Conservation (phyloP, 768 basidiomycete genomes). For the Xanthoconium purpureum region DNA sequence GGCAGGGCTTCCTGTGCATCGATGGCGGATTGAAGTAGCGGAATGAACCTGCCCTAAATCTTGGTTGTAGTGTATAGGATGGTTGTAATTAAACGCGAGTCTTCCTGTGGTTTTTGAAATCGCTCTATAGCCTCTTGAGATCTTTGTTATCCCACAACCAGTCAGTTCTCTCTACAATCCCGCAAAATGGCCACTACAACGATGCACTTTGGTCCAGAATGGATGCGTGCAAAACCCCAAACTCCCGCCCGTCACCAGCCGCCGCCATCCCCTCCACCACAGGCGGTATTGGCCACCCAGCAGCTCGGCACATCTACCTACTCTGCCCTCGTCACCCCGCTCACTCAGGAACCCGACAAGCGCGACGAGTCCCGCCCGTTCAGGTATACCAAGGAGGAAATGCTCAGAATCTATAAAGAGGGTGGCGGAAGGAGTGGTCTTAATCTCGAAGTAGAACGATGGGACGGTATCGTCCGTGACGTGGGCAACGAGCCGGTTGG, state of each 20-base stretch:
- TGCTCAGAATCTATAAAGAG: slow-evolving; percentile 80
- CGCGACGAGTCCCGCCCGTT: slow-evolving; percentile 74
- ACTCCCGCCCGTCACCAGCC: slow-evolving; percentile 49
- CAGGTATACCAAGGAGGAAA: slow-evolving; percentile 81
- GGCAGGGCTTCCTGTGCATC: slow-evolving; percentile 62
- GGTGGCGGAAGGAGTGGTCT: slow-evolving; percentile 70
- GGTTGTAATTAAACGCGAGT: slow-evolving; percentile 21
- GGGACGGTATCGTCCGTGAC: slow-evolving; percentile 87
- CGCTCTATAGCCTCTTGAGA: slow-evolving; percentile 5
- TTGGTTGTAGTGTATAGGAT: neutral
- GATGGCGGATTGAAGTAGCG: slow-evolving; percentile 59
- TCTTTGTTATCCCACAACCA: neutral
- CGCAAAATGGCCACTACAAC: slow-evolving; percentile 55
- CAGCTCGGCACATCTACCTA: slow-evolving; percentile 66
- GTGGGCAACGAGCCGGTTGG: slow-evolving; percentile 67
- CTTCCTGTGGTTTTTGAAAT: slow-evolving; percentile 25
- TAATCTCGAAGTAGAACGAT: slow-evolving; percentile 82
- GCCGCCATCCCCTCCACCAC: slow-evolving; percentile 60
- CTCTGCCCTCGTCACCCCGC: slow-evolving; percentile 51
- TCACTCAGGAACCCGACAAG: slow-evolving; percentile 51
- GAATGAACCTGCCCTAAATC: slow-evolving; percentile 37
- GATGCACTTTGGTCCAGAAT: slow-evolving; percentile 90
- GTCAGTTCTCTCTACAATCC: slow-evolving; percentile 1
- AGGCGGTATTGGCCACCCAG: slow-evolving; percentile 38
- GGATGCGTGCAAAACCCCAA: slow-evolving; percentile 83